Percentiles rank a stretch among this genome's conserved stretches.
These are phyloP conservation scores for Jackrogersella minutella DNA, from an alignment of 495 filamentous ascomycete genomes.

Conservation along the genomic window DNA sequence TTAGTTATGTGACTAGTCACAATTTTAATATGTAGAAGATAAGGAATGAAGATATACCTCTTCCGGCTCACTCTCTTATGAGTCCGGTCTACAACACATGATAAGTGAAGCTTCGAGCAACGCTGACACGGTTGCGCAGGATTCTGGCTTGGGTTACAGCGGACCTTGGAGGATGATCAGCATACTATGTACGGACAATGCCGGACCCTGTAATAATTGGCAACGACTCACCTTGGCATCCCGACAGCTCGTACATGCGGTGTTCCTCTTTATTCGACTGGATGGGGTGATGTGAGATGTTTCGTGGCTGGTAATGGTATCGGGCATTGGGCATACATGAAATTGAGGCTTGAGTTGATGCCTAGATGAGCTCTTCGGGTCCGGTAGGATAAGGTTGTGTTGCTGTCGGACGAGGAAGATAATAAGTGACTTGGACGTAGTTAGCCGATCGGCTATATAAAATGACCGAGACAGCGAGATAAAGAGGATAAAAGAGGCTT, in stretches of 20 bases:
- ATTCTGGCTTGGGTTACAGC: slow-evolving; percentile 53
- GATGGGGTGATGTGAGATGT: slow-evolving; percentile 15
- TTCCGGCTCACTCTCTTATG: slow-evolving; percentile 54
- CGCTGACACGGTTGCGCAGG: slow-evolving; percentile 52
- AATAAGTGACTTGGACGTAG: background rate
- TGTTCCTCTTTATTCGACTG: slow-evolving; percentile 52
- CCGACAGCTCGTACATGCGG: slow-evolving; percentile 53
- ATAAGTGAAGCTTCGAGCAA: slow-evolving; percentile 54
- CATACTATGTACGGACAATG: background rate
- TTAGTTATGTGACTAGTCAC: background rate
- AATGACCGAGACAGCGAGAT: background rate
- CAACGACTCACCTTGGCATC: slow-evolving; percentile 51
- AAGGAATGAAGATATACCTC: slow-evolving; percentile 40
- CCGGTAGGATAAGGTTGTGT: slow-evolving; percentile 18
- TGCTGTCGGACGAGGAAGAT: slow-evolving; percentile 3
- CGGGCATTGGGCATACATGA: slow-evolving; percentile 34
- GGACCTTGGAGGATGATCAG: slow-evolving; percentile 44
- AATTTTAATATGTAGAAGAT: slow-evolving; percentile 10
- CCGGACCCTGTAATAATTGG: background rate
- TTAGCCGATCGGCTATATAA: slow-evolving; percentile 35
- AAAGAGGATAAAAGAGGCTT: slow-evolving; percentile 21
- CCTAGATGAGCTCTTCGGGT: slow-evolving; percentile 2
- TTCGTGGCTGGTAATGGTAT: slow-evolving; percentile 34
- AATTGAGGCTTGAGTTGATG: slow-evolving; percentile 9
- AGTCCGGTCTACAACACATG: slow-evolving; percentile 56